These are phyloP conservation scores for Hypoxylon sp. DNA, from an alignment of 2,329 filamentous ascomycete genomes.

Conservation along the genomic window DNA sequence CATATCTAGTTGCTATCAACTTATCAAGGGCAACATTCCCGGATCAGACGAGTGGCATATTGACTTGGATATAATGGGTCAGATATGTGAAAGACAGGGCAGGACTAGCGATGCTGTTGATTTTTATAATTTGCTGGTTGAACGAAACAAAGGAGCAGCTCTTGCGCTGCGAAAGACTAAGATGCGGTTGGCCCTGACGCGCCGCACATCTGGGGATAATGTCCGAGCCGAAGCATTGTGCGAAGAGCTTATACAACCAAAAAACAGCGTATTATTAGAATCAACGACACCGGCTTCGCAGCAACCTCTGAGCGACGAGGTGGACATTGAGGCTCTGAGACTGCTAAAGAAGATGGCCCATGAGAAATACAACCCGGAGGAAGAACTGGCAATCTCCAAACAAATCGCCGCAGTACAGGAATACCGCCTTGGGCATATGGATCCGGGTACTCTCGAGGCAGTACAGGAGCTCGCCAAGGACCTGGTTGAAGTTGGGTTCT, in stretches of 20 bases:
- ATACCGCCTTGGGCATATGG: conserved; percentile 8
- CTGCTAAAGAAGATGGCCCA: conserved; percentile 8
- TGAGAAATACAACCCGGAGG: conserved; percentile 1
- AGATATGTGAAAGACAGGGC: no score
- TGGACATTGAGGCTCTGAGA: conserved; percentile 6
- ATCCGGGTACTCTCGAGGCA: conserved; percentile 11
- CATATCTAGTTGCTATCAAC: no score
- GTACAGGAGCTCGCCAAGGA: conserved; percentile 13
- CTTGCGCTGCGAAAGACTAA: conserved; percentile 8
- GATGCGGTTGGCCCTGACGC: conserved; percentile 14
- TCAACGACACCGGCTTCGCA: neutral
- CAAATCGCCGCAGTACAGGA: conserved; percentile 10
- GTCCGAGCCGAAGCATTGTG: conserved; percentile 13
- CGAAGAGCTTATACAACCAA: conserved; percentile 3
- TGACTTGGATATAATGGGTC: no score
- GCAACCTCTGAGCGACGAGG: neutral
- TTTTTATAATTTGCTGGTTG: conserved; percentile 3
- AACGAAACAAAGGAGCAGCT: neutral
- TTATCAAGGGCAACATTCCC: no score
- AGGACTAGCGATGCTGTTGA: conserved; percentile 3
- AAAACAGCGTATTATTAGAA: neutral
- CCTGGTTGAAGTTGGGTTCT: conserved; percentile 19
- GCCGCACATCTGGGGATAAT: conserved; percentile 16
- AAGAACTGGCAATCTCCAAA: conserved; percentile 14
- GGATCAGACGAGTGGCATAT: no score